These are phyloP conservation scores for Suhomyces bokatorum DNA, from an alignment of 1,139 yeast genomes.

Conservation along the genomic window DNA sequence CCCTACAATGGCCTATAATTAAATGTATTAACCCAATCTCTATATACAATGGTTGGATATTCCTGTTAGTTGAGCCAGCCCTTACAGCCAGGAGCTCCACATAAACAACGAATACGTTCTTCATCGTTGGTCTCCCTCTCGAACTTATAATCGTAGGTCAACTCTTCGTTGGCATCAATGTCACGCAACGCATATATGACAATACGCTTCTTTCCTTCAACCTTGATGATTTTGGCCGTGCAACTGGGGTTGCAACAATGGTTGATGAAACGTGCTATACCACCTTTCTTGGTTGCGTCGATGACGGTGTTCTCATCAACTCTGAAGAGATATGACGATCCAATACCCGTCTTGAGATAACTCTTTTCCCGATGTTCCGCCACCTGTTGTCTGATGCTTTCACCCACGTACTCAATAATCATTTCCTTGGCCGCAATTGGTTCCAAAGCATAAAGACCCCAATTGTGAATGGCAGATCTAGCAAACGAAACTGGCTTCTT, in stretches of 20 bases:
- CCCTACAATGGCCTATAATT: not conserved
- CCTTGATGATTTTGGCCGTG: conserved; percentile 94
- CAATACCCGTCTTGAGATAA: conserved; percentile 88
- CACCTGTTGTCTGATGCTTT: conserved; percentile 87
- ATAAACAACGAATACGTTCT: conserved; percentile 85
- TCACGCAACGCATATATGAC: conserved; percentile 92
- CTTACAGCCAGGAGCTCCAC: conserved; percentile 94
- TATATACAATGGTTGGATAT: not conserved
- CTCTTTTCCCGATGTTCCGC: conserved; percentile 91
- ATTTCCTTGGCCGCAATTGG: conserved; percentile 93
- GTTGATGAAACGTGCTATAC: conserved; percentile 92
- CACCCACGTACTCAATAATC: conserved; percentile 99
- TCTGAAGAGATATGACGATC: conserved; percentile 88
- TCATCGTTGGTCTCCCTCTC: conserved; percentile 89
- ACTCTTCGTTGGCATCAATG: conserved; percentile 85
- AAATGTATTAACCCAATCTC: conserved; percentile 2
- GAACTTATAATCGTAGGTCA: conserved; percentile 93
- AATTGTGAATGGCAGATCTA: conserved; percentile 92
- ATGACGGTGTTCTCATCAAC: conserved; percentile 93
- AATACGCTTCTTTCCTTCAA: conserved; percentile 90
- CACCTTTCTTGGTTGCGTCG: conserved; percentile 97
- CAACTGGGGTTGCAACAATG: conserved; percentile 98
- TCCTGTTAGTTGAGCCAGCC: conserved; percentile 71
- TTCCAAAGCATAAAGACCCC: conserved; percentile 96
- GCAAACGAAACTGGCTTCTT: conserved; percentile 95